Evolutionary conservation across 192 early-diverging fungal genomes (phyloP).

Genomic region (Fimicolochytrium jonesii): DNA sequence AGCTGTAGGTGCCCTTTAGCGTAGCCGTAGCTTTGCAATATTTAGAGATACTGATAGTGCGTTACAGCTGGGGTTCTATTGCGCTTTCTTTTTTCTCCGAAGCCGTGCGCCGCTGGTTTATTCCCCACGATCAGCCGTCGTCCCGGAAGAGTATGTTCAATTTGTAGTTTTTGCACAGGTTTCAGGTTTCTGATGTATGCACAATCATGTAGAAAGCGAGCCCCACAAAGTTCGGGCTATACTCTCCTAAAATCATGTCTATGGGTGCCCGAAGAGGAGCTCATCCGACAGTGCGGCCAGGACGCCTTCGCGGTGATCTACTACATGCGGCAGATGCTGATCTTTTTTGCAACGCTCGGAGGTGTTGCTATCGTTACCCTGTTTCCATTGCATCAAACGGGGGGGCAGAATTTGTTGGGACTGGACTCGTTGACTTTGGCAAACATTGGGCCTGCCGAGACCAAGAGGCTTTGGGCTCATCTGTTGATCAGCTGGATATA

Average conservation of each 20-base stretch:
- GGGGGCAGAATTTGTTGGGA: conserved; percentile 43
- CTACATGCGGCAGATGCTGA: conserved; percentile 62
- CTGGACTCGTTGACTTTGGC: conserved; percentile 49
- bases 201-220: too few relatives aligned
- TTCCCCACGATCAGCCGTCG: conserved; percentile 63
- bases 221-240: too few relatives aligned
- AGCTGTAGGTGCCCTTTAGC: conserved; percentile 27
- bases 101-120: conserved; percentile 64
- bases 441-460: conserved; percentile 52
- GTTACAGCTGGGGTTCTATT: conserved; percentile 33
- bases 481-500: conserved; percentile 51
- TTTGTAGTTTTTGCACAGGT: too few relatives aligned
- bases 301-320: conserved; percentile 79
- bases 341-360: conserved; percentile 57
- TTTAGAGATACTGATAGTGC: too few relatives aligned
- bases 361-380: conserved; percentile 56
- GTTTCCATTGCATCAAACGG: conserved; percentile 66
- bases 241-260: conserved; percentile 8
- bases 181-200: too few relatives aligned
- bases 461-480: conserved; percentile 67
- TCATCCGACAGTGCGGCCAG: conserved; percentile 38
- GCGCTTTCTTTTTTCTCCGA: conserved; percentile 63
- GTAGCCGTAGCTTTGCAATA: too few relatives aligned
- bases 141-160: conserved; percentile 49
- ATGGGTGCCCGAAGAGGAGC: background rate